These are phyloP conservation scores for Paradendryphiella salina DNA, from an alignment of 2,329 filamentous ascomycete species.

Conservation along the genomic window DNA sequence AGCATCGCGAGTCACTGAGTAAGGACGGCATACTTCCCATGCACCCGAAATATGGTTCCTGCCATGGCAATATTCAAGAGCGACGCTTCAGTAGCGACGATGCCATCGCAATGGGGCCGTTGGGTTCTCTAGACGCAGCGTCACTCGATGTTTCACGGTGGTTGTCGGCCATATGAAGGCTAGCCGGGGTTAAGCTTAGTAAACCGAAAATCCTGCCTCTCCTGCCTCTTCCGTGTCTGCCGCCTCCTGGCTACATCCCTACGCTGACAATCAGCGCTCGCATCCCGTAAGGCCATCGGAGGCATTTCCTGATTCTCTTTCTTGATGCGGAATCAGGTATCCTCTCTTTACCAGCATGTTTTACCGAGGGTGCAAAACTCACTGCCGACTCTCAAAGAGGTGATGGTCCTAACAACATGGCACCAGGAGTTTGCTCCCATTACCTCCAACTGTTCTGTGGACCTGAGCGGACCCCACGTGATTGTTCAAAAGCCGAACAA, in stretches of 20 bases:
- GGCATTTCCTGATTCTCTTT: background rate
- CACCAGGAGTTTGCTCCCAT: constrained; percentile 4
- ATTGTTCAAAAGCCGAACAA: background rate
- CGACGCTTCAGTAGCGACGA: background rate
- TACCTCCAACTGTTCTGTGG: background rate
- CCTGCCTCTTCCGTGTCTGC: constrained; percentile 1
- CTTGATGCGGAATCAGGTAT: background rate
- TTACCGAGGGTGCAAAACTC: background rate
- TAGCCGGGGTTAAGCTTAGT: background rate
- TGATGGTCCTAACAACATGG: constrained; percentile 1
- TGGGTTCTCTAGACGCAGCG: background rate
- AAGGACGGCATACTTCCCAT: background rate
- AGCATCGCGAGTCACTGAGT: background rate
- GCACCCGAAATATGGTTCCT: background rate
- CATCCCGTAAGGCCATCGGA: background rate
- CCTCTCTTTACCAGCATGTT: constrained; percentile 4
- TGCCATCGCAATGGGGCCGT: no score
- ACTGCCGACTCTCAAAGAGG: constrained; percentile 3
- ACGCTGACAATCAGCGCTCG: background rate
- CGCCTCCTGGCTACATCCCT: background rate
- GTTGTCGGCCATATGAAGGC: background rate
- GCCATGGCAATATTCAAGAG: background rate
- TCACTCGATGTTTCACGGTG: background rate
- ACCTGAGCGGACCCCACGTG: background rate
- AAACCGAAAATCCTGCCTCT: constrained; percentile 3